Conservation (phyloP, 306 rosid species). For the Quercus suber region DNA sequence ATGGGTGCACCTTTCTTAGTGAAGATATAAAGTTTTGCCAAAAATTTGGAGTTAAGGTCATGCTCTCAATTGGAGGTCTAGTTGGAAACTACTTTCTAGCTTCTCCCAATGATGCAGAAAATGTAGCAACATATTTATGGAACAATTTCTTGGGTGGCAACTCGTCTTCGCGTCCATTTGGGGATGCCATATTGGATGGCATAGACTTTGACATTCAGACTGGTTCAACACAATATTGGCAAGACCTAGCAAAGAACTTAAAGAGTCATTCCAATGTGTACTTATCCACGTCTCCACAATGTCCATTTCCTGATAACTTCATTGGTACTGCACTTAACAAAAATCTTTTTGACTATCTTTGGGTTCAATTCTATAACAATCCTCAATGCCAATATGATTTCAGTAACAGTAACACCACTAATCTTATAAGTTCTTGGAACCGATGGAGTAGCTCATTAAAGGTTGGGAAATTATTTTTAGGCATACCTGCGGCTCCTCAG, state of each 20-base stretch:
- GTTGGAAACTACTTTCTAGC: constrained; percentile 35
- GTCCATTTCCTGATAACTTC: constrained; percentile 45
- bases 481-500: constrained; percentile 53
- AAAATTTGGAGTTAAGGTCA: constrained; percentile 39
- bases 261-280: constrained; percentile 13
- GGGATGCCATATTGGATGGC: constrained; percentile 53
- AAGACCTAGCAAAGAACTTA: constrained; percentile 42
- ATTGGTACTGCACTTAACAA: constrained; percentile 40
- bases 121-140: constrained; percentile 46
- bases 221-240: constrained; percentile 25
- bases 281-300: constrained; percentile 62
- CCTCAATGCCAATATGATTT: constrained; percentile 32
- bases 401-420: constrained; percentile 34
- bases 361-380: constrained; percentile 83
- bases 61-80: constrained; percentile 60
- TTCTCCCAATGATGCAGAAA: constrained; percentile 44
- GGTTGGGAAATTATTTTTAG: constrained; percentile 48
- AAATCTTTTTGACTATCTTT: constrained; percentile 51
- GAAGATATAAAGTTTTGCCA: constrained; percentile 44
- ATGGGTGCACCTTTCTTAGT: constrained; percentile 30
- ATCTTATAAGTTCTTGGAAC: constrained; percentile 47
- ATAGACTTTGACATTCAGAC: constrained; percentile 57
- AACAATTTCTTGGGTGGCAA: constrained; percentile 55
- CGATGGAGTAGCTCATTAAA: constrained; percentile 43
- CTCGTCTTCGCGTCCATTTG: constrained; percentile 42